Evolutionary conservation across 768 basidiomycete species (phyloP), one percentile per base, ranked within the genome.

Genomic region (Austroboletus eburneus): DNA sequence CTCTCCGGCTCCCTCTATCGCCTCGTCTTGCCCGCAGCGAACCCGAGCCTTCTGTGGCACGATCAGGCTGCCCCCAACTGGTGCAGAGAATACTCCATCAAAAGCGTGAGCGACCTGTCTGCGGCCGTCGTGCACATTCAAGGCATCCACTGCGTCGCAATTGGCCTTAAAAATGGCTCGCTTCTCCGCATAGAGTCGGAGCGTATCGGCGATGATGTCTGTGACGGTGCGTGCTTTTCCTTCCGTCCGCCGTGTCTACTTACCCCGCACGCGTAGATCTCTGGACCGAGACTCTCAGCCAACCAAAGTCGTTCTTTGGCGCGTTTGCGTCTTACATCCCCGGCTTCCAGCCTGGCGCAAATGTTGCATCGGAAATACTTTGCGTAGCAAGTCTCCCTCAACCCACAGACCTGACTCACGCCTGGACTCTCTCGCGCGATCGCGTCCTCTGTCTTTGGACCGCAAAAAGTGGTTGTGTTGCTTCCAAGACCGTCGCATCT

Each of bases 371-470:
- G 17, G 80, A 85, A 49, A 81, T 88, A 40, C 71, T 92, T 39
- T 80, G 87, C 36, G 71, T 90, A 33, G 78, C 87, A 6, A 81
- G 81, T 36, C 77, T 83, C 63, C 79, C 85, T 34, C 85, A 82
- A 68, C 87, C 87, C 16, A 85, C 84, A 13, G 86, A 87, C 59
- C 73, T 87, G 46, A 77, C 74, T 29, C 75, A 87, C 56, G 70
- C 85, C 18, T 95, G 90, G 80, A 85, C 91, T 2, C 75, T 98
- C 34, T 92, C 93, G 9, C 76, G 91, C 45, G 91, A 96, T 70
- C 78, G 87, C 45, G 85, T 83, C 27, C 72, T 98, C 34, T 78
- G 91, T 32, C 72, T 88, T 35, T 97, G 93, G 93, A 85, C 87
- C 52, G 75, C 83, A 23, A 79, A 84, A 62, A 72, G 80, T 45